phyloP scores from a whole-genome alignment of 495 filamentous ascomycete species.

The Aspergillus cavernicola region DNA sequence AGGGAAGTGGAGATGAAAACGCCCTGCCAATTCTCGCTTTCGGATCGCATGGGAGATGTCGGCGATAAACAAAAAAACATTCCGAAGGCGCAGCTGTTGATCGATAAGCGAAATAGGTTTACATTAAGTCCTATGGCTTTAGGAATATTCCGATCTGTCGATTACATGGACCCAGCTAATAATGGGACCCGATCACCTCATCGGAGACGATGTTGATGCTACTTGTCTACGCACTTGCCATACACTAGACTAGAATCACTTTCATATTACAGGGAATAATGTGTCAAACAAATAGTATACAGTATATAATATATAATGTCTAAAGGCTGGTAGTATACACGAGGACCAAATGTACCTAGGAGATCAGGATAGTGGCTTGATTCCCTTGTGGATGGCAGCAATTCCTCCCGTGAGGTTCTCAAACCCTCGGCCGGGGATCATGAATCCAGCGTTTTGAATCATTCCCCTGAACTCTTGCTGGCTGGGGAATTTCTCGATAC shows the following conservation, averaged over 20 bases:
- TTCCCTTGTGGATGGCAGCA: slow-evolving; percentile 92
- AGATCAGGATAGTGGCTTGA: slow-evolving; percentile 65
- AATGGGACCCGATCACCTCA: slow-evolving; percentile 16
- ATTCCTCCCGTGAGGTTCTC: slow-evolving; percentile 89
- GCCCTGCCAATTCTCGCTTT: slow-evolving; percentile 1
- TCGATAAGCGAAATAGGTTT: not conserved
- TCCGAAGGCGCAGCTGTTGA: not conserved
- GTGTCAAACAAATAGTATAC: not conserved
- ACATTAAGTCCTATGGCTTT: no score
- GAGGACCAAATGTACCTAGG: slow-evolving; percentile 6
- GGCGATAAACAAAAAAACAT: slow-evolving; percentile 12
- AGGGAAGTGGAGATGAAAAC: slow-evolving; percentile 9
- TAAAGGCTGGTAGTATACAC: slow-evolving; percentile 5
- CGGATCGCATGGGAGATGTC: not conserved
- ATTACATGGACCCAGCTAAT: no score
- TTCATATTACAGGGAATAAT: no score
- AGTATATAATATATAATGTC: slow-evolving; percentile 4
- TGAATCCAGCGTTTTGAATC: slow-evolving; percentile 86
- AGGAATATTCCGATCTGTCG: no score
- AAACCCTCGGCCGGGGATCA: slow-evolving; percentile 74
- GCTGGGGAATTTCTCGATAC: slow-evolving; percentile 87
- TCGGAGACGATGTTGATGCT: slow-evolving; percentile 17
- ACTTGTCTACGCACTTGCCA: no score
- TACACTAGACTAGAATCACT: slow-evolving; percentile 1
- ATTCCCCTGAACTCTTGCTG: slow-evolving; percentile 81